Base-by-base conservation (phyloP, 371 early-diverging fungal genomes). In the Mucor sp. region DNA sequence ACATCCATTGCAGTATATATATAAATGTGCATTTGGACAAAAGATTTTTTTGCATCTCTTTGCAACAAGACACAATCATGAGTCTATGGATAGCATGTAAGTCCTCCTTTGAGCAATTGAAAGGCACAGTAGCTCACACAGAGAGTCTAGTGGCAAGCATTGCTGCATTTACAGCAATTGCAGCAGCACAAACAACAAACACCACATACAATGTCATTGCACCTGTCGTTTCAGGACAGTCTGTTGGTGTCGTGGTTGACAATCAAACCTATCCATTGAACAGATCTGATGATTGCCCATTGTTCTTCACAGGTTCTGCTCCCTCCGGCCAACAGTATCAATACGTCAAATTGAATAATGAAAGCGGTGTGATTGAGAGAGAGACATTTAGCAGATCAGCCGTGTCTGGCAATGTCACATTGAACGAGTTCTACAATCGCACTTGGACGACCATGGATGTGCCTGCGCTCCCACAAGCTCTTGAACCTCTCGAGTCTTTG, bases 361-460 rank as follows among this genome's bases (percentile, higher is more conserved):
- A 23, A 5, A 27, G 25, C 15, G 15, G 27, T 53, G 15, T 53
- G 14, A 27, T 53, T 25, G 53, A 53, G 23, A 53, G 27, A 6
- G 27, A 53, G 6, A 2, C 27, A 14, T 27, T 25, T 6, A 53
- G 3, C 27, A 27, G 53, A 25, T 15, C 15, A 14, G 23, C 53
- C 2, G 25, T 23, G 19, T 21, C 53, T 23, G 23, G 2, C 14
- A 27, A 53, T 25, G 12, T 15, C 27, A 72, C 72, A 12, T 12
- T 48, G 2, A 60, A 72, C 6, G 68, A 74, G 21, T 65, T 63
- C 53, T 74, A 64, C 27, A 65, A 68, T 21, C 53, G 74, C 33
- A 50, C 66, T 30, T 74, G 68, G 71, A 71, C 68, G 44, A 43
- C 33, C 6, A 37, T 56, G 6, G 21, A 62, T 12, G 15, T 65